Percentiles rank a stretch among this genome's conserved stretches.
Evolutionary conservation across 768 basidiomycete genomes (phyloP).

Genomic region (Gloeopeniophorella convolvens): DNA sequence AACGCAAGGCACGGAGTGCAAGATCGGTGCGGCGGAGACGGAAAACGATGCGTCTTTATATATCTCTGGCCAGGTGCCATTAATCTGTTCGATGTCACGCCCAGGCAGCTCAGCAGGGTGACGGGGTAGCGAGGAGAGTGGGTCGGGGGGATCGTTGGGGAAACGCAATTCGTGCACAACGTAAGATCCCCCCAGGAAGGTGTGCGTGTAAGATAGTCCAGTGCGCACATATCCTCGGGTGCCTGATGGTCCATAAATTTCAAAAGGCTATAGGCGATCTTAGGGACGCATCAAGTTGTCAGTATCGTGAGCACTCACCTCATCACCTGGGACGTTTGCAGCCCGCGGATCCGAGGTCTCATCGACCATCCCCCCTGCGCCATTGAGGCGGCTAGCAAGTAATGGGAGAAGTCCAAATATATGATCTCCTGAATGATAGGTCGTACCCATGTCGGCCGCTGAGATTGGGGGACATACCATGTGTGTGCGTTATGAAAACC

Average conservation of each 20-base stretch:
- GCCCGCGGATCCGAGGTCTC: constrained; percentile 54
- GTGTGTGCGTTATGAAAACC: constrained; percentile 85
- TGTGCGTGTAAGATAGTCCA: constrained; percentile 61
- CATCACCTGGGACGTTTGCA: constrained; percentile 19
- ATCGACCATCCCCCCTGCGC: constrained; percentile 59
- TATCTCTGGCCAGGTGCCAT: constrained; percentile 63
- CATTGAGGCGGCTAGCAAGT: constrained; percentile 64
- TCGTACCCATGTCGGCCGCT: background rate
- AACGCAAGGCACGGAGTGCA: constrained; percentile 75
- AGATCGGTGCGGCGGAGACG: constrained; percentile 71
- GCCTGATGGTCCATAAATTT: constrained; percentile 83
- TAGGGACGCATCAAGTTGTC: background rate
- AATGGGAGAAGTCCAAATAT: constrained; percentile 71
- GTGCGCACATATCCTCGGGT: constrained; percentile 75
- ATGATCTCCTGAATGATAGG: constrained; percentile 57
- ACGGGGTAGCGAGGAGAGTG: constrained; percentile 30
- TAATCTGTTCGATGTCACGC: constrained; percentile 50
- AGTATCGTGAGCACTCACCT: constrained; percentile 5
- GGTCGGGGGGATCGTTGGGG: constrained; percentile 44
- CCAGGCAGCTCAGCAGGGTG: constrained; percentile 57
- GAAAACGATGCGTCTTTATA: constrained; percentile 49
- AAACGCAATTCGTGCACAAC: constrained; percentile 79
- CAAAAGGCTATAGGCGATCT: constrained; percentile 44
- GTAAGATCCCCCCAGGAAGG: constrained; percentile 57
- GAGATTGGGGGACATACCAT: constrained; percentile 43